Evolutionary conservation across 2,329 filamentous ascomycete genomes (phyloP).

Genomic region (Huntiella savannae): DNA sequence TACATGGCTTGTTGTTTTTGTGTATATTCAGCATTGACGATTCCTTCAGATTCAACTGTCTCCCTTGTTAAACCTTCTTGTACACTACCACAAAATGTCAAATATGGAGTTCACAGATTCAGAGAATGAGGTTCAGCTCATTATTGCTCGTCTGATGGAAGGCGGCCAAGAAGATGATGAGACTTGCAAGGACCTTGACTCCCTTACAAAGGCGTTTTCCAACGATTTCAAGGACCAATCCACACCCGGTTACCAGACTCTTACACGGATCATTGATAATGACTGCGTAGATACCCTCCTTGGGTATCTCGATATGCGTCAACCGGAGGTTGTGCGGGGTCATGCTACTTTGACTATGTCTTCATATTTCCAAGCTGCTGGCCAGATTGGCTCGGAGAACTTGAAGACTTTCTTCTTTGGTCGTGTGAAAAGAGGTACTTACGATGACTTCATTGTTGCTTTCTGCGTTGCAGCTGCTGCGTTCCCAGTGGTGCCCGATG

Average conservation of each 20-base stretch:
- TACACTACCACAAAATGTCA: not conserved
- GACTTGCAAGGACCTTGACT: slow-evolving; percentile 38
- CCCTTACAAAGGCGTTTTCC: slow-evolving; percentile 39
- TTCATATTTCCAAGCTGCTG: slow-evolving; percentile 63
- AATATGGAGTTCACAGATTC: slow-evolving; percentile 12
- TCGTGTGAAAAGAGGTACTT: slow-evolving; percentile 52
- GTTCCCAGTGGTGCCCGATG: slow-evolving; percentile 66
- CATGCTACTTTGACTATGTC: slow-evolving; percentile 69
- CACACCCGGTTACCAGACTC: slow-evolving; percentile 25
- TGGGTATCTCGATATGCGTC: slow-evolving; percentile 68
- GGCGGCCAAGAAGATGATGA: slow-evolving; percentile 68
- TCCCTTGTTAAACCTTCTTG: not conserved
- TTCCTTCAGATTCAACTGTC: not conserved
- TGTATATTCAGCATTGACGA: too few species aligned
- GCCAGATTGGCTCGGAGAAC: slow-evolving; percentile 48
- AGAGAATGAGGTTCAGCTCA: slow-evolving; percentile 51
- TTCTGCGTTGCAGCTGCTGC: slow-evolving; percentile 82
- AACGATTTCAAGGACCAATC: slow-evolving; percentile 30
- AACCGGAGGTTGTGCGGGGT: slow-evolving; percentile 52
- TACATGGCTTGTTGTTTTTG: too few species aligned
- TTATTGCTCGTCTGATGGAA: slow-evolving; percentile 78
- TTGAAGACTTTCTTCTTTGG: slow-evolving; percentile 58
- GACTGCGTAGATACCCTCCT: slow-evolving; percentile 72
- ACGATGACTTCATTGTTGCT: slow-evolving; percentile 75
- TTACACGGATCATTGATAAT: slow-evolving; percentile 45